These are phyloP conservation scores for Sugiyamaella grinbergsii DNA, from an alignment of 1,139 yeast species.

Conservation along the genomic window DNA sequence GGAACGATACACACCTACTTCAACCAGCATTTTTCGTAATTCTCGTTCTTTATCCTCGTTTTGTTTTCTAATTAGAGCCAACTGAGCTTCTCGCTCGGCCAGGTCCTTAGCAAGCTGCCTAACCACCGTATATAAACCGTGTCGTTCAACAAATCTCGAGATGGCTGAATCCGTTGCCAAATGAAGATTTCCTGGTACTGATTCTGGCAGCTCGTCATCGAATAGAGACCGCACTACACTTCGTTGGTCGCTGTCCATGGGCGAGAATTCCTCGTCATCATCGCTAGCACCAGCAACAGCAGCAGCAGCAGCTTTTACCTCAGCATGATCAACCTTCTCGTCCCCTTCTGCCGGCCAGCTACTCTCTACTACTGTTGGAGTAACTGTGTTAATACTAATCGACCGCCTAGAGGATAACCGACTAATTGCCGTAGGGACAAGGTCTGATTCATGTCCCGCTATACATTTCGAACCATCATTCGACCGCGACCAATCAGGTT, in stretches of 20 bases:
- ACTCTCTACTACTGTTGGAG: slow-evolving; percentile 9
- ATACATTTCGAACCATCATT: background rate
- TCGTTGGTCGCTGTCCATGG: slow-evolving; percentile 6
- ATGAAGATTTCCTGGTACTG: slow-evolving; percentile 46
- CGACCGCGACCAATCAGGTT: background rate
- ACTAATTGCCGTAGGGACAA: slow-evolving; percentile 13
- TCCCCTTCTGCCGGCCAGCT: background rate
- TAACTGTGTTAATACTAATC: slow-evolving; percentile 11
- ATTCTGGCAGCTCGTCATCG: slow-evolving; percentile 35
- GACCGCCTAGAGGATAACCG: slow-evolving; percentile 15
- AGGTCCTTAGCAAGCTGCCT: slow-evolving; percentile 54
- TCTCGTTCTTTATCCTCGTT: slow-evolving; percentile 51
- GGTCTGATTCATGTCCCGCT: background rate
- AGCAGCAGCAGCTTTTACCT: background rate
- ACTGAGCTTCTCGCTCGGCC: slow-evolving; percentile 53
- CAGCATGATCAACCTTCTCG: background rate
- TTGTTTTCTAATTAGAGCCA: slow-evolving; percentile 47
- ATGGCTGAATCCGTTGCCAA: slow-evolving; percentile 42
- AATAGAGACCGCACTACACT: slow-evolving; percentile 26
- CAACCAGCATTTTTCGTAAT: slow-evolving; percentile 47
- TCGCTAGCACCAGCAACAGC: background rate
- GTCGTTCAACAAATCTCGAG: slow-evolving; percentile 45
- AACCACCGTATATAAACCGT: slow-evolving; percentile 50
- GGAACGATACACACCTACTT: slow-evolving; percentile 50
- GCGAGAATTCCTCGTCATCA: slow-evolving; percentile 7